Conservation (phyloP, 2,329 filamentous ascomycete genomes). For the Hortaea sp. region DNA sequence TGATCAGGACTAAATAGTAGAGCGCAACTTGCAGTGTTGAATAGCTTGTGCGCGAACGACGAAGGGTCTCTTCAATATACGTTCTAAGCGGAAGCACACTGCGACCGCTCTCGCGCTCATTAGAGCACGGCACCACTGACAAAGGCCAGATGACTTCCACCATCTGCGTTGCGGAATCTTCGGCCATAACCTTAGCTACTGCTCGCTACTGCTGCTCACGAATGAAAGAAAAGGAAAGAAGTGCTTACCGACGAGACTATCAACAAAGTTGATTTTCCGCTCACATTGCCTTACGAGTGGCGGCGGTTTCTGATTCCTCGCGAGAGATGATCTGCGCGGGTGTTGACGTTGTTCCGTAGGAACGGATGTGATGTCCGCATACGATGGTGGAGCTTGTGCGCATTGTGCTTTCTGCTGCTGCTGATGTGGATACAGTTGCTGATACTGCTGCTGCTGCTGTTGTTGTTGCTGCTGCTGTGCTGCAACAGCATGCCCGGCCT, state of each 20-base stretch:
- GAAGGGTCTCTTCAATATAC: constrained; percentile 95
- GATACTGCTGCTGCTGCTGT: not conserved
- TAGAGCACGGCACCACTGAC: constrained; percentile 68
- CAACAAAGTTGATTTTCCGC: constrained; percentile 90
- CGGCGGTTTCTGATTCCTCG: constrained; percentile 55
- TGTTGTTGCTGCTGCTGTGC: constrained; percentile 1
- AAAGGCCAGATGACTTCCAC: constrained; percentile 96
- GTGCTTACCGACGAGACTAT: constrained; percentile 90
- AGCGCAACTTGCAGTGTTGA: constrained; percentile 93
- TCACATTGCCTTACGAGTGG: constrained; percentile 76
- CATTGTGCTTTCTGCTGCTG: constrained; percentile 7
- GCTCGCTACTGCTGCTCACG: constrained; percentile 17
- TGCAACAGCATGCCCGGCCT: constrained; percentile 1
- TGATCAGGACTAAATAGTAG: constrained; percentile 92
- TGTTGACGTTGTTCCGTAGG: constrained; percentile 54
- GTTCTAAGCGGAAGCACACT: constrained; percentile 81
- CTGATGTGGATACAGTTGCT: not conserved
- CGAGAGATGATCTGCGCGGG: constrained; percentile 47
- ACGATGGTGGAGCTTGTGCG: constrained; percentile 25
- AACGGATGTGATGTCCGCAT: constrained; percentile 35
- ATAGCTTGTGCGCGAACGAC: constrained; percentile 90
- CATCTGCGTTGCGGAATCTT: constrained; percentile 95
- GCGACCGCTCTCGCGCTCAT: constrained; percentile 54
- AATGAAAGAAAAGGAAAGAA: constrained; percentile 6
- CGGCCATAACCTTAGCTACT: constrained; percentile 18